A percentile compares a stretch with the other conserved stretches of the same genome.
phyloP scores from a whole-genome alignment of 805 yeast species.

The Crinitomyces ghanaensis region DNA sequence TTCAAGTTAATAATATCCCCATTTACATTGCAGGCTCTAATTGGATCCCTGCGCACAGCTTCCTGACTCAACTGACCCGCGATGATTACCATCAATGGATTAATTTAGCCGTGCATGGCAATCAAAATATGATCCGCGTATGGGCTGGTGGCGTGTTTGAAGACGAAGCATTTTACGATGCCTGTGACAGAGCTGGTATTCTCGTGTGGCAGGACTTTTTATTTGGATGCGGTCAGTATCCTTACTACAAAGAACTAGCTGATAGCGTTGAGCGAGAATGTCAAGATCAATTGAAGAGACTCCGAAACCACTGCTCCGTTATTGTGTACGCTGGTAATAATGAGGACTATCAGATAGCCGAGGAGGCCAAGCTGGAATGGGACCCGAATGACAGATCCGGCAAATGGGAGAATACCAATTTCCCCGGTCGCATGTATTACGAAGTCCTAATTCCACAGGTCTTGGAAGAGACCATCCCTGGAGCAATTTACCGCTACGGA shows the following conservation, averaged over 20 bases:
- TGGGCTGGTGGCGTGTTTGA: slow-evolving; percentile 45
- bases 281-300: slow-evolving; percentile 29
- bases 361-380: slow-evolving; percentile 21
- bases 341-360: slow-evolving; percentile 38
- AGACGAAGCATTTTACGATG: slow-evolving; percentile 31
- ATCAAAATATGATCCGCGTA: slow-evolving; percentile 36
- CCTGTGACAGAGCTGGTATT: slow-evolving; percentile 35
- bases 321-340: slow-evolving; percentile 35
- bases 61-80: slow-evolving; percentile 25
- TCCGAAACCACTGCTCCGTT: slow-evolving; percentile 33
- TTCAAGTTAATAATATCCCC: slow-evolving; percentile 32
- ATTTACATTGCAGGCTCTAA: slow-evolving; percentile 33
- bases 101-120: slow-evolving; percentile 27
- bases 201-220: slow-evolving; percentile 47
- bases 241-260: slow-evolving; percentile 30
- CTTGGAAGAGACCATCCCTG: slow-evolving; percentile 20
- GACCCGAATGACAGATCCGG: slow-evolving; percentile 20
- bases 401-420: slow-evolving; percentile 16
- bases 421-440: slow-evolving; percentile 36
- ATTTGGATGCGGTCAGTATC: slow-evolving; percentile 49
- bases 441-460: slow-evolving; percentile 30
- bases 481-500: slow-evolving; percentile 35
- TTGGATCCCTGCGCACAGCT: slow-evolving; percentile 41
- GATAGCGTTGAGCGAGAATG: slow-evolving; percentile 30
- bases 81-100: slow-evolving; percentile 32